Evolutionary conservation across 345 rosid genomes (phyloP).

Genomic region (Boechera divaricarpa): DNA sequence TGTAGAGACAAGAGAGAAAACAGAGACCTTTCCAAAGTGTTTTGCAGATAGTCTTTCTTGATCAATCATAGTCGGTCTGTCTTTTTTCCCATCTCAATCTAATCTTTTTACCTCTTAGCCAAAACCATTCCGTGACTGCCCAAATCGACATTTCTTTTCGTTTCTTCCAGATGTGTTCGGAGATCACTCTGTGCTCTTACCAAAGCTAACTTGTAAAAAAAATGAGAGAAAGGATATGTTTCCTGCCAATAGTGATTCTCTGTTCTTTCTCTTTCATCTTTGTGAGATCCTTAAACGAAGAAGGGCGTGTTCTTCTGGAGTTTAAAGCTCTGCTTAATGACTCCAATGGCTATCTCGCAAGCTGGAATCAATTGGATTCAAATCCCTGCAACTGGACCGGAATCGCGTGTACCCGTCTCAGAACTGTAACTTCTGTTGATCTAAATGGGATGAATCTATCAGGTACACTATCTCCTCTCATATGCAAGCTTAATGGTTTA

Average conservation of each 20-base stretch:
- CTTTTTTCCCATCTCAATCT: constrained; percentile 1
- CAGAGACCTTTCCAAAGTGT: constrained; percentile 25
- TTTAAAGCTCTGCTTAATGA: constrained; percentile 63
- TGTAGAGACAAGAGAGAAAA: neutral
- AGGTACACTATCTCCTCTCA: constrained; percentile 63
- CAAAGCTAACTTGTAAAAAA: constrained; percentile 15
- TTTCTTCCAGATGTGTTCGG: constrained; percentile 18
- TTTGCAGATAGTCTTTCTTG: constrained; percentile 21
- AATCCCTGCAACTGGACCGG: constrained; percentile 79
- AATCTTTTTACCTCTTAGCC: constrained; percentile 11
- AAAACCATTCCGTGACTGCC: constrained; percentile 30
- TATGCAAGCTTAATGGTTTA: constrained; percentile 60
- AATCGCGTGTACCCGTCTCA: constrained; percentile 54
- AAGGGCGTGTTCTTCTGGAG: constrained; percentile 59
- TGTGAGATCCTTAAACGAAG: constrained; percentile 56
- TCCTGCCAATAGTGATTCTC: constrained; percentile 29
- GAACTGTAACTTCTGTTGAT: constrained; percentile 58
- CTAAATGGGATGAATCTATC: constrained; percentile 62
- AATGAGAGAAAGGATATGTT: constrained; percentile 40
- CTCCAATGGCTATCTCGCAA: constrained; percentile 51
- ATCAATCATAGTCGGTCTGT: constrained; percentile 34
- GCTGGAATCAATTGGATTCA: constrained; percentile 63
- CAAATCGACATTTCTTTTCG: neutral
- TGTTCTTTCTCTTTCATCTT: constrained; percentile 41
- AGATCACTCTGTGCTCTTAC: constrained; percentile 25